Conservation (phyloP, 1,284 basidiomycete genomes). For the Xerocomus minutiporus region DNA sequence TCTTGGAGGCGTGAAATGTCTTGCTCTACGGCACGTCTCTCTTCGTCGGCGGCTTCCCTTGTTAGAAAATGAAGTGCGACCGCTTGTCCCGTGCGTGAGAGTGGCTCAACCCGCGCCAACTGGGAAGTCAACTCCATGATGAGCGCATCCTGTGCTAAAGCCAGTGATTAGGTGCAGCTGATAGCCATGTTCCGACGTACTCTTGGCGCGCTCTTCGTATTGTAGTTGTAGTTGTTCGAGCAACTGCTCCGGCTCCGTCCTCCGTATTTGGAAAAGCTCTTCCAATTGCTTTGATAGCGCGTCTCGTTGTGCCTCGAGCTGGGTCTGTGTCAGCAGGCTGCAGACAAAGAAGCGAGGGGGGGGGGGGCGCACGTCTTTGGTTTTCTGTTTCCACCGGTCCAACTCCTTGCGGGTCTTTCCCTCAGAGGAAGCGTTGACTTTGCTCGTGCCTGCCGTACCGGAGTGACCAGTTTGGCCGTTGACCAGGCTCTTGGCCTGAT, state of each 20-base stretch:
- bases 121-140: slow-evolving; percentile 55
- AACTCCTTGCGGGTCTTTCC: slow-evolving; percentile 21
- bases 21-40: slow-evolving; percentile 50
- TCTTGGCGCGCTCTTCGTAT: slow-evolving; percentile 47
- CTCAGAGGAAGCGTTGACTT: slow-evolving; percentile 12
- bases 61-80: slow-evolving; percentile 62
- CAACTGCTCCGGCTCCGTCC: slow-evolving; percentile 59
- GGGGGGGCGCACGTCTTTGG: slow-evolving; percentile 22
- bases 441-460: slow-evolving; percentile 10
- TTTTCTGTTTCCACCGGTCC: slow-evolving; percentile 31
- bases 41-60: slow-evolving; percentile 65
- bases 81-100: slow-evolving; percentile 45
- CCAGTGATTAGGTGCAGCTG: slow-evolving; percentile 6
- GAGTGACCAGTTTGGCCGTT: slow-evolving; percentile 1
- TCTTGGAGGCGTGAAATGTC: slow-evolving; percentile 47
- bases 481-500: not conserved
- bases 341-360: not conserved
- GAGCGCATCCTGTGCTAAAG: slow-evolving; percentile 51
- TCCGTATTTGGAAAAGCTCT: slow-evolving; percentile 50
- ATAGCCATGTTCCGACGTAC: slow-evolving; percentile 33
- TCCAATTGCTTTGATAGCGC: slow-evolving; percentile 51
- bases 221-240: slow-evolving; percentile 44
- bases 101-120: slow-evolving; percentile 49
- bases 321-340: slow-evolving; percentile 3
- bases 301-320: slow-evolving; percentile 46